A percentile compares a stretch with the other conserved stretches of the same genome.
Evolutionary conservation across 805 yeast species (phyloP).

Genomic region (Yarrowia sp.): DNA sequence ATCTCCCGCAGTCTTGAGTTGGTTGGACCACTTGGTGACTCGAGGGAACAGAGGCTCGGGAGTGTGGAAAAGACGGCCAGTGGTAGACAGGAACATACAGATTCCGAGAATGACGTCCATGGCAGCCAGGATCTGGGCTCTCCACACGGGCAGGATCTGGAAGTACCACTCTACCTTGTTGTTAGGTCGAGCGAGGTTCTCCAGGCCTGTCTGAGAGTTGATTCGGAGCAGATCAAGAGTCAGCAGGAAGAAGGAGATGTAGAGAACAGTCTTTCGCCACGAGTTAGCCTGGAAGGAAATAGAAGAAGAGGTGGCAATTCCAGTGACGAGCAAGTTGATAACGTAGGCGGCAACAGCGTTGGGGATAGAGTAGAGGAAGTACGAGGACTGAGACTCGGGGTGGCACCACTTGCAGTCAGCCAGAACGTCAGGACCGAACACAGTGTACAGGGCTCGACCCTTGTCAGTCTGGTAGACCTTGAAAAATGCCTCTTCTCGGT

Average conservation of each 20-base stretch:
- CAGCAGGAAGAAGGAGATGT: constrained; percentile 25
- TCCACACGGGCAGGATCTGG: constrained; percentile 40
- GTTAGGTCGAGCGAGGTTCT: constrained; percentile 39
- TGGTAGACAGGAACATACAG: constrained; percentile 40
- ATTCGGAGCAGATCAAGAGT: constrained; percentile 24
- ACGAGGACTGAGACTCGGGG: constrained; percentile 39
- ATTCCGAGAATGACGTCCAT: constrained; percentile 38
- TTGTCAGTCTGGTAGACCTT: constrained; percentile 38
- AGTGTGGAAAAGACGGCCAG: constrained; percentile 41
- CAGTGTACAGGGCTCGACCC: constrained; percentile 42
- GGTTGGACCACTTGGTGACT: constrained; percentile 27
- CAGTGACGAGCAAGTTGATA: constrained; percentile 40
- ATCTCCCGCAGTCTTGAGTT: constrained; percentile 34
- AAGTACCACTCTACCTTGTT: constrained; percentile 41
- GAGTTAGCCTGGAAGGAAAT: constrained; percentile 37
- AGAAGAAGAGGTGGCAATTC: constrained; percentile 40
- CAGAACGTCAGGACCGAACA: constrained; percentile 44
- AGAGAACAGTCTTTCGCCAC: constrained; percentile 34
- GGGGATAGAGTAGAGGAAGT: constrained; percentile 42
- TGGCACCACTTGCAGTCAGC: constrained; percentile 44
- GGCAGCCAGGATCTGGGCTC: constrained; percentile 40
- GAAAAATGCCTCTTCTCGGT: constrained; percentile 40
- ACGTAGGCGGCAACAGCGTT: constrained; percentile 41
- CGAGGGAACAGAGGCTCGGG: constrained; percentile 39
- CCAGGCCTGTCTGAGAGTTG: constrained; percentile 34